These are phyloP conservation scores for Castanea crenata DNA, from an alignment of 306 rosid species.

Conservation along the genomic window DNA sequence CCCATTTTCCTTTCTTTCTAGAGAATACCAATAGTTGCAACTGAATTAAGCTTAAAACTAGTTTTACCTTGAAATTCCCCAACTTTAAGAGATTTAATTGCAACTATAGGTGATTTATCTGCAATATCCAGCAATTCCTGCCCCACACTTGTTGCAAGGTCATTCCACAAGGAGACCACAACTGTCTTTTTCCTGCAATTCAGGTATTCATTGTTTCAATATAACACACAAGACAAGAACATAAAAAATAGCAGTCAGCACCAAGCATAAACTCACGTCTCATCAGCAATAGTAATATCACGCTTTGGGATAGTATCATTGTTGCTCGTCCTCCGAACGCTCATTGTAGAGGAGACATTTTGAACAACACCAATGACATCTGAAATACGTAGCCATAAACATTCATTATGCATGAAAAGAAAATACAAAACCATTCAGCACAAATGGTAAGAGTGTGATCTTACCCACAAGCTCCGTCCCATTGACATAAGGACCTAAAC, in stretches of 20 bases:
- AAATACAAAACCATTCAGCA: background rate
- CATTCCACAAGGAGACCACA: constrained; percentile 88
- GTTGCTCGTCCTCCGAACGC: constrained; percentile 77
- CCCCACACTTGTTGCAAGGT: constrained; percentile 77
- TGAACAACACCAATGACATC: constrained; percentile 91
- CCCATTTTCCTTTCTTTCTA: background rate
- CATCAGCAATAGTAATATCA: constrained; percentile 94
- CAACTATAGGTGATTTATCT: constrained; percentile 69
- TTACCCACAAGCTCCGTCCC: constrained; percentile 77
- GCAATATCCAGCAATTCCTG: constrained; percentile 71
- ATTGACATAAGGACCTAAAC: constrained; percentile 79
- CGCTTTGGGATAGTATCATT: constrained; percentile 84
- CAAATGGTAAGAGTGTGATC: constrained; percentile 7
- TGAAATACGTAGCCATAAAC: constrained; percentile 13
- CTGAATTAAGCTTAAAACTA: background rate
- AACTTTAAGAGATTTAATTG: constrained; percentile 78
- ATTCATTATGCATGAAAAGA: background rate
- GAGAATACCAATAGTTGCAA: background rate
- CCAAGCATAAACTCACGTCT: constrained; percentile 43
- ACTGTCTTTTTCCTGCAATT: constrained; percentile 79
- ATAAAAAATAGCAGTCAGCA: background rate
- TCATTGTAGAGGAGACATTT: constrained; percentile 80
- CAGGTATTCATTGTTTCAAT: background rate
- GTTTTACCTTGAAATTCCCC: constrained; percentile 88
- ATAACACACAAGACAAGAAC: background rate